A percentile compares a stretch with the other conserved stretches of the same genome.
Evolutionary conservation across 306 rosid genomes (phyloP).

Genomic region (Quercus agrifolia): DNA sequence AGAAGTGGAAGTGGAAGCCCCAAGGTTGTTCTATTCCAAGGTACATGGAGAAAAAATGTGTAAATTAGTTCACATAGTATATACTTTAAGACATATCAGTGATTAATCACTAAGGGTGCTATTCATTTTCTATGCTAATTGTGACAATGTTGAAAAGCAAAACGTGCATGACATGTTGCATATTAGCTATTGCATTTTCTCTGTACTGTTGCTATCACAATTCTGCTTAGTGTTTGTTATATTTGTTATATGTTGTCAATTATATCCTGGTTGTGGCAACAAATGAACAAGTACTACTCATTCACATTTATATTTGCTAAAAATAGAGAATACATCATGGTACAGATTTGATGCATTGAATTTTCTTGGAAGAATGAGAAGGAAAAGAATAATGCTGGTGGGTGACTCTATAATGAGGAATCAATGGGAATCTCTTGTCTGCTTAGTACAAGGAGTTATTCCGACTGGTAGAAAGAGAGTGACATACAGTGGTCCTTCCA

Average conservation of each 20-base stretch:
- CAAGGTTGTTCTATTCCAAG: constrained; percentile 71
- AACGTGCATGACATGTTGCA: no score
- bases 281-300: no score
- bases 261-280: no score
- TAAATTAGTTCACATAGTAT: background rate
- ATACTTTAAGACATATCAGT: background rate
- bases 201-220: no score
- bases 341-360: constrained; percentile 85
- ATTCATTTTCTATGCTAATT: no score
- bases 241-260: no score
- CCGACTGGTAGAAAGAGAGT: constrained; percentile 72
- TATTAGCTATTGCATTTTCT: no score
- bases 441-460: constrained; percentile 87
- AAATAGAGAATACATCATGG: background rate
- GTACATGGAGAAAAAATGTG: constrained; percentile 22
- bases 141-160: no score
- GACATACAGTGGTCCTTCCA: constrained; percentile 70
- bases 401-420: constrained; percentile 98
- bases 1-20: constrained; percentile 98
- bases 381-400: constrained; percentile 86
- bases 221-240: no score
- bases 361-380: constrained; percentile 82
- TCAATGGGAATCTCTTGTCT: constrained; percentile 98
- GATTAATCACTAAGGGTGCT: background rate
- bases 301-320: background rate